These are phyloP conservation scores for Stachybotrys chlorohalonatus DNA, from an alignment of 2,329 filamentous ascomycete species.

Conservation along the genomic window DNA sequence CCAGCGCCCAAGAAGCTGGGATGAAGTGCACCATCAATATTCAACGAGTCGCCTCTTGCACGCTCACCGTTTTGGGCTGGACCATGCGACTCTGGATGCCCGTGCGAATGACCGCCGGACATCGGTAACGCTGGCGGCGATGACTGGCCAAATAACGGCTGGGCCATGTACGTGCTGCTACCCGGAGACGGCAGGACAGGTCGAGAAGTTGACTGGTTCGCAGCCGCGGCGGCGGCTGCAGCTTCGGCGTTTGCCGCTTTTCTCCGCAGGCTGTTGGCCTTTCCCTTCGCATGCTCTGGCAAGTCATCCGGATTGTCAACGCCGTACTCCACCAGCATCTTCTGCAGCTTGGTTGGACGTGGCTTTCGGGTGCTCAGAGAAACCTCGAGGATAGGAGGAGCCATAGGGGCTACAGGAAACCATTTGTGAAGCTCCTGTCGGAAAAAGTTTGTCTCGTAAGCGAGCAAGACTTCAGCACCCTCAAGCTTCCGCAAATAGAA, in stretches of 20 bases:
- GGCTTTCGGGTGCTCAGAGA: slow-evolving; percentile 93
- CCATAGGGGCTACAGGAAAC: slow-evolving; percentile 77
- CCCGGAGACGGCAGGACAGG: slow-evolving; percentile 10
- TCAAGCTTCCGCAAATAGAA: slow-evolving; percentile 98
- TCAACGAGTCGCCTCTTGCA: slow-evolving; percentile 27
- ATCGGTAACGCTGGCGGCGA: slow-evolving; percentile 7
- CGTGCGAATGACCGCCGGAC: slow-evolving; percentile 14
- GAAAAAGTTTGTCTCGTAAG: slow-evolving; percentile 96
- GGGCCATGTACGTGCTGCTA: slow-evolving; percentile 13
- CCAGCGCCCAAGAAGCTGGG: slow-evolving; percentile 32
- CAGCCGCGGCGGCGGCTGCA: slow-evolving; percentile 28
- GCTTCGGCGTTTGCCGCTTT: slow-evolving; percentile 56
- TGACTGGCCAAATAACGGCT: slow-evolving; percentile 13
- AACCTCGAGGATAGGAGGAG: slow-evolving; percentile 77
- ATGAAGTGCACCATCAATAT: slow-evolving; percentile 30
- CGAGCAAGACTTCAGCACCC: slow-evolving; percentile 84
- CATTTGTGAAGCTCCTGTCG: slow-evolving; percentile 91
- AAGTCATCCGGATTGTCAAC: slow-evolving; percentile 87
- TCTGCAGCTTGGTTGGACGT: slow-evolving; percentile 92
- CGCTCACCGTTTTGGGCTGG: slow-evolving; percentile 16
- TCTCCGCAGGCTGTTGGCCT: slow-evolving; percentile 63
- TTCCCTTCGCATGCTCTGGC: slow-evolving; percentile 72
- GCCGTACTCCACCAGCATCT: slow-evolving; percentile 80
- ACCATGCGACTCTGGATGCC: slow-evolving; percentile 15
- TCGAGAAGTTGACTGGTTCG: slow-evolving; percentile 6